phyloP scores from a whole-genome alignment of 495 filamentous ascomycete species.

The Penicillium steckii region DNA sequence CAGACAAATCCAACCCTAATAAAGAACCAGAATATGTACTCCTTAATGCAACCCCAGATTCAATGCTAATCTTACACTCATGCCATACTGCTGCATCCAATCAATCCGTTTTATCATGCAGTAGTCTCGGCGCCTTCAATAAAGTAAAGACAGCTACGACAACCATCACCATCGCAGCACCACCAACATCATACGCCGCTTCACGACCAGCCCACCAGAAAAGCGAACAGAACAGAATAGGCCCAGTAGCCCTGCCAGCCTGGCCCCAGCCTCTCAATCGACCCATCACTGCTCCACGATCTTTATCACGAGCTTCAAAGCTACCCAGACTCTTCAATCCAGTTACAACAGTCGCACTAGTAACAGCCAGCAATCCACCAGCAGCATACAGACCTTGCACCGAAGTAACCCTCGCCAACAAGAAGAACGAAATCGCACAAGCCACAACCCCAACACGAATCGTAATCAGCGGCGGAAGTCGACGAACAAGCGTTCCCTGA shows the following conservation, averaged over 20 bases:
- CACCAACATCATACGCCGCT: constrained; percentile 78
- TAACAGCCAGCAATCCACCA: constrained; percentile 79
- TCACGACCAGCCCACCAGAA: constrained; percentile 99
- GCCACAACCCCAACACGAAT: constrained; percentile 76
- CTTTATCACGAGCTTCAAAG: constrained; percentile 76
- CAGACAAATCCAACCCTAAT: too few relatives aligned
- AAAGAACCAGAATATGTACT: too few relatives aligned
- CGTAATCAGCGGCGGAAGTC: constrained; percentile 72
- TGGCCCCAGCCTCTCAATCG: constrained; percentile 85
- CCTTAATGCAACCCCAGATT: too few relatives aligned
- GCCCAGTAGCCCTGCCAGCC: constrained; percentile 80
- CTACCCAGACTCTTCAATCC: constrained; percentile 88
- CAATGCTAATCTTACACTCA: too few relatives aligned
- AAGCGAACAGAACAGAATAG: constrained; percentile 87
- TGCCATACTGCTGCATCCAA: too few relatives aligned
- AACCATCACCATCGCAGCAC: constrained; percentile 73
- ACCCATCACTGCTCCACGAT: constrained; percentile 83
- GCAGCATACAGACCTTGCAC: constrained; percentile 72
- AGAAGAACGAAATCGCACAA: constrained; percentile 74
- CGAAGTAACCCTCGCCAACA: constrained; percentile 67
- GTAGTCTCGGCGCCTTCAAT: constrained; percentile 57
- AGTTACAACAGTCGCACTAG: constrained; percentile 90
- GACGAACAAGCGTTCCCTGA: constrained; percentile 81
- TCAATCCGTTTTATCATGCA: too few relatives aligned
- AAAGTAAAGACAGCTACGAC: constrained; percentile 66